Conservation (phyloP, 495 filamentous ascomycete genomes). For the Cenococcum geophilum region DNA sequence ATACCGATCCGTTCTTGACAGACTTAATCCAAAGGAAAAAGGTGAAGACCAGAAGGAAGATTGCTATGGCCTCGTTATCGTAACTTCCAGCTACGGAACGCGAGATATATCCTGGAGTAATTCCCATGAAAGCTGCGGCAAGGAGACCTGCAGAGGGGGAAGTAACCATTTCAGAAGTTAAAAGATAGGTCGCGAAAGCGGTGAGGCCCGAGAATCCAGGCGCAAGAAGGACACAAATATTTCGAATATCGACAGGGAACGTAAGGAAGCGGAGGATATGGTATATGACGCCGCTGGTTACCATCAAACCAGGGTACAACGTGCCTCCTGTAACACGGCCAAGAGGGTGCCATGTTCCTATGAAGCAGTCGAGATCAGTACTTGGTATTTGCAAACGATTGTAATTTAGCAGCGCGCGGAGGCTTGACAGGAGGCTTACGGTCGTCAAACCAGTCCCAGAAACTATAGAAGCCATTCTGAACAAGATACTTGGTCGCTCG, state of each 20-base stretch:
- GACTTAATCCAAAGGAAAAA: constrained; percentile 99
- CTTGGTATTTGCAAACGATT: neutral
- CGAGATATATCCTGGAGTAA: constrained; percentile 94
- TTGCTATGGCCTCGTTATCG: constrained; percentile 99
- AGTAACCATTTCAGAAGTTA: constrained; percentile 92
- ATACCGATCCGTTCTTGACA: constrained; percentile 87
- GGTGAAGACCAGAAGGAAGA: constrained; percentile 96
- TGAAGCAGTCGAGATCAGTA: constrained; percentile 16
- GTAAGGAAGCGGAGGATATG: constrained; percentile 86
- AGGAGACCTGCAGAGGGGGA: constrained; percentile 91
- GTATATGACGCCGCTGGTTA: constrained; percentile 96
- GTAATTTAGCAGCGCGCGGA: neutral
- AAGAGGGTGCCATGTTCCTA: constrained; percentile 97
- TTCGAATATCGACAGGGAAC: constrained; percentile 95
- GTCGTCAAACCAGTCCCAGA: constrained; percentile 99
- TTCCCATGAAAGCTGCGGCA: constrained; percentile 94
- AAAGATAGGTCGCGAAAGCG: constrained; percentile 85
- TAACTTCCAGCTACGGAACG: constrained; percentile 97
- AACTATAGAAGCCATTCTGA: constrained; percentile 93
- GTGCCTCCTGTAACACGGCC: constrained; percentile 98
- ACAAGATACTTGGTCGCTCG: constrained; percentile 96
- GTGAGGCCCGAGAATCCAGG: constrained; percentile 95
- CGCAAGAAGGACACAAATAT: constrained; percentile 95
- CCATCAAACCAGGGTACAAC: constrained; percentile 97
- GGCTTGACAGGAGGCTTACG: constrained; percentile 47